Conservation (phyloP, 2,329 filamentous ascomycete species). For the Eutypella sp. region DNA sequence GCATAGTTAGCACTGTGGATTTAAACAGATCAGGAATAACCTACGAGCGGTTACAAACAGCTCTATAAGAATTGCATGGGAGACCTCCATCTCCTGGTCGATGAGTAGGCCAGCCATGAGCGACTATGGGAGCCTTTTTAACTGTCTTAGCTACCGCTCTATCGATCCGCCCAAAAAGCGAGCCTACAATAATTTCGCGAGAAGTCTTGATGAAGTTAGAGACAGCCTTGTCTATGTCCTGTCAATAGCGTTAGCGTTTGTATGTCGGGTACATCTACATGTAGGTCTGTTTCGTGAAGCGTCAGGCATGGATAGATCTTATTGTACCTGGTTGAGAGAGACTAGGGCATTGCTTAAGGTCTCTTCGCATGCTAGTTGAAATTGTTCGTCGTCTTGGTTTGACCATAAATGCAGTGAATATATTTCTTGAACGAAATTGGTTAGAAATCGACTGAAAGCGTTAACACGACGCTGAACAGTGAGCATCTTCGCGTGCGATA, state of each 20-base stretch:
- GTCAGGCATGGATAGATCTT: neutral
- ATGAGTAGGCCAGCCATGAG: slow-evolving; percentile 7
- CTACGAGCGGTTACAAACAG: slow-evolving; percentile 12
- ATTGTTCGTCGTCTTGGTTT: neutral
- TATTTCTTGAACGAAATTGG: slow-evolving; percentile 39
- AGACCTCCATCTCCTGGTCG: slow-evolving; percentile 7
- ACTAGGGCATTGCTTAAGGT: slow-evolving; percentile 7
- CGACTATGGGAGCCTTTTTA: slow-evolving; percentile 3
- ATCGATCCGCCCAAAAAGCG: slow-evolving; percentile 7
- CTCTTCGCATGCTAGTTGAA: slow-evolving; percentile 24
- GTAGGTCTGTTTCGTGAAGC: too few relatives aligned
- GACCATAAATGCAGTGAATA: slow-evolving; percentile 16
- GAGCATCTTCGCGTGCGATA: slow-evolving; percentile 51
- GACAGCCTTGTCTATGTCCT: slow-evolving; percentile 4
- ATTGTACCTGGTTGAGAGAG: slow-evolving; percentile 5
- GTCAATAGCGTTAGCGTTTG: neutral
- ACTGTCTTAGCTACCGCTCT: slow-evolving; percentile 1
- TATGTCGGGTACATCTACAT: neutral
- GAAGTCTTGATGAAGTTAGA: slow-evolving; percentile 1
- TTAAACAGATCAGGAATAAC: neutral
- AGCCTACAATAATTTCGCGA: neutral
- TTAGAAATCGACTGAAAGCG: slow-evolving; percentile 43
- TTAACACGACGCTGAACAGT: slow-evolving; percentile 37
- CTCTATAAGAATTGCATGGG: slow-evolving; percentile 7
- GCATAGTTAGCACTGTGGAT: slow-evolving; percentile 1